These are phyloP conservation scores for Mycena indigotica DNA, from an alignment of 768 basidiomycete genomes.

Conservation along the genomic window DNA sequence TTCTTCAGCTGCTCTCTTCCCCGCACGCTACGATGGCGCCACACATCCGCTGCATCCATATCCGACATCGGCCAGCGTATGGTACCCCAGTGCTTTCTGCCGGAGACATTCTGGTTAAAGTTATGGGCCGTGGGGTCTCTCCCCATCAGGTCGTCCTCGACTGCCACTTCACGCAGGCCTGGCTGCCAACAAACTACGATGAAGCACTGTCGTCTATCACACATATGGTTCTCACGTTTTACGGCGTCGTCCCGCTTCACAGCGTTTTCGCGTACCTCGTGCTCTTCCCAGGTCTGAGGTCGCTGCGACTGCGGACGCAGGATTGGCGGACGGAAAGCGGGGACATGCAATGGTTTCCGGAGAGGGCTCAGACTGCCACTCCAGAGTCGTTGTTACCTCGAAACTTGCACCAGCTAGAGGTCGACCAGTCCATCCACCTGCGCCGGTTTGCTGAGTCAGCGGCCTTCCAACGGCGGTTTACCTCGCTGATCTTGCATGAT, in stretches of 20 bases:
- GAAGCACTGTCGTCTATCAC: neutral
- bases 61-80: conserved; percentile 5
- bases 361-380: neutral
- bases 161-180: conserved; percentile 7
- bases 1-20: conserved; percentile 4
- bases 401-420: neutral
- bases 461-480: neutral
- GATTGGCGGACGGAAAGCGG: neutral
- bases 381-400: neutral
- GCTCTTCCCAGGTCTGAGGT: conserved; percentile 1
- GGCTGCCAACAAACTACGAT: neutral
- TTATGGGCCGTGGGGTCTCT: neutral
- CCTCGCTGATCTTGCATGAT: neutral
- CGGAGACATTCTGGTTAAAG: conserved; percentile 4
- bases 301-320: neutral
- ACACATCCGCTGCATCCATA: conserved; percentile 1
- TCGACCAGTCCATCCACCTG: neutral
- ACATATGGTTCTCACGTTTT: neutral
- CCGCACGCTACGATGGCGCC: conserved; percentile 2
- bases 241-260: neutral
- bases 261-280: neutral
- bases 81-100: conserved; percentile 8
- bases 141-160: neutral
- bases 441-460: neutral
- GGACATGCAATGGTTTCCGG: neutral